Evolutionary conservation across 2,329 filamentous ascomycete genomes (phyloP).

Genomic region (Aspergillus phoenicis): DNA sequence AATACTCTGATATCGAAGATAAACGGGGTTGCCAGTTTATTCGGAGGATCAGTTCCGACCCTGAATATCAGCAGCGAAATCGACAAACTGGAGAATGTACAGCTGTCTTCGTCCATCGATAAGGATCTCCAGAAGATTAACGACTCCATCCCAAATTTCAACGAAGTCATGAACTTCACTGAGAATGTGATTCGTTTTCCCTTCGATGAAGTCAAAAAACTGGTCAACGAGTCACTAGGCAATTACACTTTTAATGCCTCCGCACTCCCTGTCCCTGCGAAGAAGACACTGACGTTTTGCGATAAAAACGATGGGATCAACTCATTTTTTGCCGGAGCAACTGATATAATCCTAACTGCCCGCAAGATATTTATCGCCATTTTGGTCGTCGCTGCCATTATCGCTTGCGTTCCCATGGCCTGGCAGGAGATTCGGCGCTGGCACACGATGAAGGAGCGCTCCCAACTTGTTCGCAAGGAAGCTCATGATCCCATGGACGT

Average conservation of each 20-base stretch:
- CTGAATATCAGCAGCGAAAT: constrained; percentile 69
- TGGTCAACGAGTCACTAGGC: constrained; percentile 71
- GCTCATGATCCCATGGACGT: constrained; percentile 82
- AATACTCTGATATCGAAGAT: constrained; percentile 58
- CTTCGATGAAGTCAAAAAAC: constrained; percentile 75
- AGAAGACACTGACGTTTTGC: constrained; percentile 83
- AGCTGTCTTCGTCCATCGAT: constrained; percentile 70
- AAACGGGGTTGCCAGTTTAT: constrained; percentile 57
- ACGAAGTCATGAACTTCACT: constrained; percentile 80
- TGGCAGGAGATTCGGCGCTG: constrained; percentile 79
- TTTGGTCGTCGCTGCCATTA: constrained; percentile 69
- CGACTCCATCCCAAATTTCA: constrained; percentile 77
- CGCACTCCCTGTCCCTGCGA: constrained; percentile 79
- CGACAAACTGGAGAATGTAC: constrained; percentile 67
- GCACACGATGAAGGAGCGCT: constrained; percentile 70
- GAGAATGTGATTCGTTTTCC: constrained; percentile 73
- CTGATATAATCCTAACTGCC: constrained; percentile 66
- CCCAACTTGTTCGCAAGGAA: constrained; percentile 65
- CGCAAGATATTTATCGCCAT: constrained; percentile 76
- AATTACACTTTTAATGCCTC: constrained; percentile 76
- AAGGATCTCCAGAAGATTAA: constrained; percentile 73
- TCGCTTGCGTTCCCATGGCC: constrained; percentile 76
- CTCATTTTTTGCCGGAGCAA: constrained; percentile 77
- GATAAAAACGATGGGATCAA: constrained; percentile 79
- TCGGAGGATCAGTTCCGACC: constrained; percentile 50